Conservation (phyloP, 164 flowering plant genomes). For the Paratinospora sagittata region DNA sequence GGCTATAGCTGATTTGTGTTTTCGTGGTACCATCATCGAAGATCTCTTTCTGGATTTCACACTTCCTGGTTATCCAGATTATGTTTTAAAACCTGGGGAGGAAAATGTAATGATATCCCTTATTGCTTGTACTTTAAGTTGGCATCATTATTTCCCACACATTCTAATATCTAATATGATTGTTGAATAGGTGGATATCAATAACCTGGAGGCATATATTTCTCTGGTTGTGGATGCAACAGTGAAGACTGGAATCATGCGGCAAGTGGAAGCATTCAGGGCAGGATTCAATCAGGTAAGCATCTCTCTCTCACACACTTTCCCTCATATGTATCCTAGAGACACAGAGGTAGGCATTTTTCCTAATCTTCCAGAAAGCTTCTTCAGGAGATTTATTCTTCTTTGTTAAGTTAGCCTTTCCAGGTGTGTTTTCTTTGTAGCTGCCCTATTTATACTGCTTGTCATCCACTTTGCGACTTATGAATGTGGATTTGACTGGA, state of each 20-base stretch:
- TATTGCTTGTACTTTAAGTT: neutral
- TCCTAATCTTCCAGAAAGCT: too few species aligned
- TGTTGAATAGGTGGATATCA: slow-evolving; percentile 56
- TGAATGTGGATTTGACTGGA: neutral
- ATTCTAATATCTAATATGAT: neutral
- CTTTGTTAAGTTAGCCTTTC: neutral
- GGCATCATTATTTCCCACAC: neutral
- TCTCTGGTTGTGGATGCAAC: slow-evolving; percentile 88
- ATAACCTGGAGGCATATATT: slow-evolving; percentile 80
- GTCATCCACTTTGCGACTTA: neutral
- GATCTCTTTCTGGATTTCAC: slow-evolving; percentile 91
- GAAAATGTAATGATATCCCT: slow-evolving; percentile 45
- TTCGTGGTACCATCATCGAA: slow-evolving; percentile 70
- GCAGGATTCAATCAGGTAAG: slow-evolving; percentile 93
- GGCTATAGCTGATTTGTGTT: slow-evolving; percentile 41
- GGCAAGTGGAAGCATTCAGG: slow-evolving; percentile 90
- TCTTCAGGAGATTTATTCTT: neutral
- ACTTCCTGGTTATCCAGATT: slow-evolving; percentile 95
- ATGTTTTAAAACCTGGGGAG: slow-evolving; percentile 66
- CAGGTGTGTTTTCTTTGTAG: neutral
- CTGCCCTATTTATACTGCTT: neutral
- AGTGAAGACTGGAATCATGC: slow-evolving; percentile 69
- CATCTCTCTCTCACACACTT: neutral
- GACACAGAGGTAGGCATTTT: too few species aligned
- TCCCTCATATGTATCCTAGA: neutral